A percentile compares a stretch with the other conserved stretches of the same genome.
These are phyloP conservation scores for Ceratobasidium sp. DNA, from an alignment of 1,284 basidiomycete species.

Conservation along the genomic window DNA sequence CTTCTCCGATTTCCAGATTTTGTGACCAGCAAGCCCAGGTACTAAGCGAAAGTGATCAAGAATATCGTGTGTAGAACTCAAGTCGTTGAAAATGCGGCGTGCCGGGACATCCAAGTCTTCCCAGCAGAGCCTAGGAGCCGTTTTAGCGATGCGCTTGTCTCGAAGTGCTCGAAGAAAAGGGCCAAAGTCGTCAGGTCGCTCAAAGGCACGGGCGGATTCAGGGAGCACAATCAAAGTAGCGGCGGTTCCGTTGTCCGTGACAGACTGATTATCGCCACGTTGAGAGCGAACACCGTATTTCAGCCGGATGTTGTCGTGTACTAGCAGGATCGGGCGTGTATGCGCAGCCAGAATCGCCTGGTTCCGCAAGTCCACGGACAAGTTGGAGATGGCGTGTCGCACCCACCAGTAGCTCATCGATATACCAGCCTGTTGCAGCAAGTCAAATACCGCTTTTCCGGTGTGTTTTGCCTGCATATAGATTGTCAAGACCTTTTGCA, in stretches of 20 bases:
- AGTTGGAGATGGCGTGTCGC: neutral
- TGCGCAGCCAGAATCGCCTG: neutral
- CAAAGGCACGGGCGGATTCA: neutral
- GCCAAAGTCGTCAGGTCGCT: neutral
- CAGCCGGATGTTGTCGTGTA: constrained; percentile 22
- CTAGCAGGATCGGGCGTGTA: neutral
- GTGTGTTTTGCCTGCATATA: constrained; percentile 26
- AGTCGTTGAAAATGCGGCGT: neutral
- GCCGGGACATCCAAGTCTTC: neutral
- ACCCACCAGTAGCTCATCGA: constrained; percentile 26
- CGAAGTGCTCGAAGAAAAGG: neutral
- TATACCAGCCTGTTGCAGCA: constrained; percentile 22
- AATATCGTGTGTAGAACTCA: neutral
- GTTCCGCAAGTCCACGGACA: neutral
- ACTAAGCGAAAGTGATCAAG: neutral
- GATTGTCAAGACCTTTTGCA: neutral
- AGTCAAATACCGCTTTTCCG: neutral
- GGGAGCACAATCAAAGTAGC: constrained; percentile 2
- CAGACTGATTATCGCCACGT: constrained; percentile 11
- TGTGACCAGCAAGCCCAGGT: neutral
- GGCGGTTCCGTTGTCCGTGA: constrained; percentile 12
- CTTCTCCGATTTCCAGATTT: constrained; percentile 5
- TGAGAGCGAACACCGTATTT: constrained; percentile 8
- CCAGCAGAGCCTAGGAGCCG: neutral
- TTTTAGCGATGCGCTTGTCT: neutral